Percentiles rank a stretch among this genome's conserved stretches.
Evolutionary conservation across 768 basidiomycete species (phyloP).

Genomic region (Calocera viscosa): DNA sequence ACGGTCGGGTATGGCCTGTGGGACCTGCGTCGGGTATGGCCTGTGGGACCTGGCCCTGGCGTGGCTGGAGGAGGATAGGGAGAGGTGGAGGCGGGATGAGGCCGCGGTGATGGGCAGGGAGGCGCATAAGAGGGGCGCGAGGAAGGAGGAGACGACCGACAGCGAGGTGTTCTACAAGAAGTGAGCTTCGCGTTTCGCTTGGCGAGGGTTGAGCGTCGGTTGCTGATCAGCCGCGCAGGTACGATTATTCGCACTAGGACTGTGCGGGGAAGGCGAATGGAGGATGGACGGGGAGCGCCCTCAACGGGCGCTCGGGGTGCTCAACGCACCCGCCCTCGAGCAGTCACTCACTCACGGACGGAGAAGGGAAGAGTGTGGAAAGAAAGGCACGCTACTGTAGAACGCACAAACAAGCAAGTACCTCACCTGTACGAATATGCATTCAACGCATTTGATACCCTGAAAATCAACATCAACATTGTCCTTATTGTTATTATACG

Average conservation of each 20-base stretch:
- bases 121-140: conserved; percentile 43
- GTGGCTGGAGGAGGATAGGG: conserved; percentile 80
- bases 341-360: background rate
- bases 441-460: too few relatives aligned
- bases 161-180: conserved; percentile 79
- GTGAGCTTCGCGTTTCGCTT: conserved; percentile 32
- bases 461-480: too few relatives aligned
- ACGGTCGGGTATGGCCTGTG: conserved; percentile 40
- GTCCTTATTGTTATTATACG: too few relatives aligned
- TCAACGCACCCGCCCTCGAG: background rate
- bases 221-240: conserved; percentile 9
- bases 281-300: background rate
- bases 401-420: background rate
- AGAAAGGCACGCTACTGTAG: background rate
- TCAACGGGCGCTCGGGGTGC: background rate
- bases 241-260: conserved; percentile 18
- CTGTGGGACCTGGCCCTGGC: conserved; percentile 65
- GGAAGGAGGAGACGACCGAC: conserved; percentile 48
- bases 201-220: background rate
- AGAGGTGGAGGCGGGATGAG: conserved; percentile 29
- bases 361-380: background rate
- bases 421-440: too few relatives aligned
- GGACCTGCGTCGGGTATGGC: conserved; percentile 22
- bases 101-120: conserved; percentile 45
- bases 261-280: background rate